phyloP scores from a whole-genome alignment of 768 basidiomycete genomes.

The Podaxis pistillaris region DNA sequence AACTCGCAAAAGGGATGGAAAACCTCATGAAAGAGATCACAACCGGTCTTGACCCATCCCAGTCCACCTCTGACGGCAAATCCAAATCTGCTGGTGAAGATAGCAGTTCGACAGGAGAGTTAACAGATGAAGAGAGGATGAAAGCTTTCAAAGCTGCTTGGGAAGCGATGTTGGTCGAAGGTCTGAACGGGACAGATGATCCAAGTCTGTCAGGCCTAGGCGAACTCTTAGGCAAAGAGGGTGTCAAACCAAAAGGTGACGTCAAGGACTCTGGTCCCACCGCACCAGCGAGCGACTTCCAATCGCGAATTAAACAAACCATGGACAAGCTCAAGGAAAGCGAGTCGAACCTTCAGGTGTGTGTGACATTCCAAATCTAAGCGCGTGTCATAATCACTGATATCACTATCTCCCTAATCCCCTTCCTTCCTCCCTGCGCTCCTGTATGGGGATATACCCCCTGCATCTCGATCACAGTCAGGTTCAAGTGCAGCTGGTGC shows the following conservation, averaged over 20 bases:
- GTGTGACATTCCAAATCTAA: conserved; percentile 13
- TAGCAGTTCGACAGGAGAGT: conserved; percentile 18
- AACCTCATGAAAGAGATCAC: conserved; percentile 46
- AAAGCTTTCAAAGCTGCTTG: conserved; percentile 55
- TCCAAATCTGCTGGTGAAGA: neutral
- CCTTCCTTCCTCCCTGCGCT: neutral
- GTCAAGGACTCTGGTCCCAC: neutral
- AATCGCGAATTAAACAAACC: conserved; percentile 65
- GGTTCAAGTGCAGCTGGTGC: conserved; percentile 20
- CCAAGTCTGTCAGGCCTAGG: conserved; percentile 18
- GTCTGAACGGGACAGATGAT: conserved; percentile 44
- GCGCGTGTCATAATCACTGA: neutral
- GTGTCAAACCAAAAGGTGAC: neutral
- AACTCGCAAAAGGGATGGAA: conserved; percentile 48
- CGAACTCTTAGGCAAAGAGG: conserved; percentile 14
- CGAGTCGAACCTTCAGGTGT: conserved; percentile 53
- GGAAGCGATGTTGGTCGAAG: conserved; percentile 71
- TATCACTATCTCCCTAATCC: neutral
- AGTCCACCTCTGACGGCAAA: conserved; percentile 18
- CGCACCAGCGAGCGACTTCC: conserved; percentile 43
- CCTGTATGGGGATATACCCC: neutral
- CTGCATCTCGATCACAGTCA: conserved; percentile 17
- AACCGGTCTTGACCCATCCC: conserved; percentile 1
- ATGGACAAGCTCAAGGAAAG: conserved; percentile 74
- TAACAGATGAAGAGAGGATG: conserved; percentile 30